These are phyloP conservation scores for Larix sibirica DNA, from an alignment of 83 land plant species.

Conservation along the genomic window DNA sequence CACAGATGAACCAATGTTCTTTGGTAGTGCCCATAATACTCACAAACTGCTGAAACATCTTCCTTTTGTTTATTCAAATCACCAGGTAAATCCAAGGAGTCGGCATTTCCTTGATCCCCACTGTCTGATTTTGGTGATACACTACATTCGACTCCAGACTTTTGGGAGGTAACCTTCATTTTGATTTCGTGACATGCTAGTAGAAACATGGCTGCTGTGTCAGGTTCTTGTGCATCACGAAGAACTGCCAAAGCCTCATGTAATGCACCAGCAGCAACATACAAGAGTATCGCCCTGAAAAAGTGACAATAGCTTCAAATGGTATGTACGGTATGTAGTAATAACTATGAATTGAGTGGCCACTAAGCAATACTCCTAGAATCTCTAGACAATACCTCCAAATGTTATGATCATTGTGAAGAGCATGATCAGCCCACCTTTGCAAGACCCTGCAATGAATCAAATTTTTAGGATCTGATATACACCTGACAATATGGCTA, in stretches of 20 bases:
- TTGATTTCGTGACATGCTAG: slow-evolving; percentile 92
- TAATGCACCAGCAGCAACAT: slow-evolving; percentile 90
- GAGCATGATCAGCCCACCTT: slow-evolving; percentile 94
- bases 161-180: slow-evolving; percentile 26
- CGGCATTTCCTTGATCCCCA: slow-evolving; percentile 18
- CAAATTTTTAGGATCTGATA: not conserved
- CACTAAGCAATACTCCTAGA: not conserved
- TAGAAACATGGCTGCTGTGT: slow-evolving; percentile 92
- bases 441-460: slow-evolving; percentile 79
- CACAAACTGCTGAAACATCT: slow-evolving; percentile 83
- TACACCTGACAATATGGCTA: no score
- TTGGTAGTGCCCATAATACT: slow-evolving; percentile 92
- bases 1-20: slow-evolving; percentile 83
- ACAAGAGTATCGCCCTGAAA: slow-evolving; percentile 87
- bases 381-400: slow-evolving; percentile 71
- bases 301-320: not conserved
- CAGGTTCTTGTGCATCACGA: slow-evolving; percentile 82
- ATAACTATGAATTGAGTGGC: not conserved
- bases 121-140: slow-evolving; percentile 18
- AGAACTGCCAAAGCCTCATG: slow-evolving; percentile 92
- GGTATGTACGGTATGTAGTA: not conserved
- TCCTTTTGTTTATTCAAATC: slow-evolving; percentile 58
- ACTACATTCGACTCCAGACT: not conserved
- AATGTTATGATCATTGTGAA: slow-evolving; percentile 75
- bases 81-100: slow-evolving; percentile 57